Evolutionary conservation across 2,329 filamentous ascomycete genomes (phyloP).

Genomic region (Colletotrichum filicis): DNA sequence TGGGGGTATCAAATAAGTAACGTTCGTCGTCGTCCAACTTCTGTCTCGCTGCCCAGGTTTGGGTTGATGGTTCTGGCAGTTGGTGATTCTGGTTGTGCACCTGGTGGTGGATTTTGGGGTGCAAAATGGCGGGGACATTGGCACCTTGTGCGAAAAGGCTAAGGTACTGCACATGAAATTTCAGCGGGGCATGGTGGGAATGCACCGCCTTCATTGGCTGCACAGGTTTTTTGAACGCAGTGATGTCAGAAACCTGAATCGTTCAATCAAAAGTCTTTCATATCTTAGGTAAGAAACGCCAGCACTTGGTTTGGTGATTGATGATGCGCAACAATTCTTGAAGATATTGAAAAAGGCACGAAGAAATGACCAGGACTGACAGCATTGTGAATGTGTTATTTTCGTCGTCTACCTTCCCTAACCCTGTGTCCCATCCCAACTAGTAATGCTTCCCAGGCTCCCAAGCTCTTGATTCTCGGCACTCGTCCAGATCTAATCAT

Average conservation of each 20-base stretch:
- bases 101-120: conserved; percentile 19
- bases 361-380: background rate
- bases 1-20: background rate
- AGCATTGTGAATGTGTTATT: background rate
- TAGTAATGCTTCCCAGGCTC: background rate
- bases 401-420: conserved; percentile 18
- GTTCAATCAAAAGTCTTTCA: background rate
- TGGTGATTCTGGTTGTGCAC: conserved; percentile 2
- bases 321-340: background rate
- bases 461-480: background rate
- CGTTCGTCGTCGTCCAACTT: background rate
- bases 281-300: background rate
- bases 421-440: background rate
- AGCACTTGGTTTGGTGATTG: background rate
- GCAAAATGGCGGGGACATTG: conserved; percentile 29
- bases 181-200: conserved; percentile 38
- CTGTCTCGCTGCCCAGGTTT: background rate
- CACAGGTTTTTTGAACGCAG: background rate
- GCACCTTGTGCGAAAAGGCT: conserved; percentile 13
- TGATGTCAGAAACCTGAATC: conserved; percentile 20
- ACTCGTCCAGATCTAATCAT: background rate
- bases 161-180: conserved; percentile 50
- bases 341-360: background rate
- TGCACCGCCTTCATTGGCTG: background rate
- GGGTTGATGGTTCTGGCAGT: background rate